These are phyloP conservation scores for Pichia scutulata DNA, from an alignment of 805 yeast species.

Conservation along the genomic window DNA sequence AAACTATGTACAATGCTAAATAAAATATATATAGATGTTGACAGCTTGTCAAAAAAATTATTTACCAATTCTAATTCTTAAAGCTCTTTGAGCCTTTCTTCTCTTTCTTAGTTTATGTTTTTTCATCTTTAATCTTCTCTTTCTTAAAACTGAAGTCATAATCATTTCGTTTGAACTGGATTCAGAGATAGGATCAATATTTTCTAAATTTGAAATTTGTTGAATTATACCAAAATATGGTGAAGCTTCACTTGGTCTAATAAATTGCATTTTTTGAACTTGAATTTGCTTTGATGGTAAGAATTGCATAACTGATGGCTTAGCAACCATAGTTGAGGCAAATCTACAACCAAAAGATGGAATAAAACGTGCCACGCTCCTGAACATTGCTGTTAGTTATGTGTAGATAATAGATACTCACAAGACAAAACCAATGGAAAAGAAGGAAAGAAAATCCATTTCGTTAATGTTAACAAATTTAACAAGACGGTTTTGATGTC, in stretches of 20 bases:
- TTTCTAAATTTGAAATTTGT: neutral
- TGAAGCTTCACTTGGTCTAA: neutral
- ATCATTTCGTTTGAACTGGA: conserved; percentile 23
- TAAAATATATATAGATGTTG: neutral
- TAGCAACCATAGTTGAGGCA: conserved; percentile 8
- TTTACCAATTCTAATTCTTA: conserved; percentile 59
- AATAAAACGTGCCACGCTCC: conserved; percentile 1
- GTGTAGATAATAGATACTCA: no score
- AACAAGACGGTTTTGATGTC: neutral
- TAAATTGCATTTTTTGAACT: conserved; percentile 3
- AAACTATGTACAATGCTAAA: conserved; percentile 2
- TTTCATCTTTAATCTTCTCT: conserved; percentile 93
- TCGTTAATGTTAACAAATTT: neutral
- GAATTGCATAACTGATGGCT: neutral
- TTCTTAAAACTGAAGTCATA: conserved; percentile 68
- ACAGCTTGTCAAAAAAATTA: conserved; percentile 6
- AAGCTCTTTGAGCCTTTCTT: conserved; percentile 85
- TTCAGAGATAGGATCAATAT: neutral
- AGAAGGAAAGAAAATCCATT: neutral
- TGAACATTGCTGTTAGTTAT: conserved; percentile 1
- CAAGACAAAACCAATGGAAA: neutral
- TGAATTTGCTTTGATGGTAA: neutral
- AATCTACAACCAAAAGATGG: conserved; percentile 9
- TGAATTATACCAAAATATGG: neutral
- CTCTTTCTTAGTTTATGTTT: conserved; percentile 95